A percentile compares a stretch with the other conserved stretches of the same genome.
These are phyloP conservation scores for Candida krabiensis DNA, from an alignment of 805 yeast species.

Conservation along the genomic window DNA sequence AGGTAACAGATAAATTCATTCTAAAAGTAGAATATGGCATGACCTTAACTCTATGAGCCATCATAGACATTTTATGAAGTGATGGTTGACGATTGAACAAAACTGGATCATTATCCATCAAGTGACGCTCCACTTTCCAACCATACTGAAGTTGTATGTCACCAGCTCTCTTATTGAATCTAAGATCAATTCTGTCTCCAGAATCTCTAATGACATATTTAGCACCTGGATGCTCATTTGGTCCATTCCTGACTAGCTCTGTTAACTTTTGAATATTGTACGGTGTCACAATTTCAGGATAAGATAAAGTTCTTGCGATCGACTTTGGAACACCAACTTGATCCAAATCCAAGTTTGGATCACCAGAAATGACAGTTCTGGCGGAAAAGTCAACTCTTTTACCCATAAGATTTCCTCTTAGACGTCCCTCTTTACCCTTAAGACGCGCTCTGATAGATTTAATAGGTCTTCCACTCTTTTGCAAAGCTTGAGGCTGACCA, in stretches of 20 bases:
- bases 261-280: slow-evolving; percentile 93
- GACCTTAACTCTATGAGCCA: slow-evolving; percentile 98
- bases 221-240: slow-evolving; percentile 99
- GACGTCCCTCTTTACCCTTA: slow-evolving; percentile 99
- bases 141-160: slow-evolving; percentile 97
- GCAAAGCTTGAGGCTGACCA: slow-evolving; percentile 98
- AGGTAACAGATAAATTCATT: slow-evolving; percentile 92
- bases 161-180: slow-evolving; percentile 97
- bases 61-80: slow-evolving; percentile 98
- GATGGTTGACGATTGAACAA: slow-evolving; percentile 99
- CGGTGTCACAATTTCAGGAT: slow-evolving; percentile 98
- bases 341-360: slow-evolving; percentile 94
- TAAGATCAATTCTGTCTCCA: slow-evolving; percentile 96
- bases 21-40: slow-evolving; percentile 99
- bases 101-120: slow-evolving; percentile 97
- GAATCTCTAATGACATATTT: slow-evolving; percentile 97
- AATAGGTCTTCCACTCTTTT: slow-evolving; percentile 97
- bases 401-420: slow-evolving; percentile 98
- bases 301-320: slow-evolving; percentile 91
- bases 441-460: slow-evolving; percentile 98
- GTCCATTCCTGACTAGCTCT: slow-evolving; percentile 94
- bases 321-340: slow-evolving; percentile 99
- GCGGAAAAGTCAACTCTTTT: slow-evolving; percentile 99
- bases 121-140: slow-evolving; percentile 98
- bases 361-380: slow-evolving; percentile 98